Conservation (phyloP, 2,329 filamentous ascomycete genomes). For the Aspergillus alliaceus region DNA sequence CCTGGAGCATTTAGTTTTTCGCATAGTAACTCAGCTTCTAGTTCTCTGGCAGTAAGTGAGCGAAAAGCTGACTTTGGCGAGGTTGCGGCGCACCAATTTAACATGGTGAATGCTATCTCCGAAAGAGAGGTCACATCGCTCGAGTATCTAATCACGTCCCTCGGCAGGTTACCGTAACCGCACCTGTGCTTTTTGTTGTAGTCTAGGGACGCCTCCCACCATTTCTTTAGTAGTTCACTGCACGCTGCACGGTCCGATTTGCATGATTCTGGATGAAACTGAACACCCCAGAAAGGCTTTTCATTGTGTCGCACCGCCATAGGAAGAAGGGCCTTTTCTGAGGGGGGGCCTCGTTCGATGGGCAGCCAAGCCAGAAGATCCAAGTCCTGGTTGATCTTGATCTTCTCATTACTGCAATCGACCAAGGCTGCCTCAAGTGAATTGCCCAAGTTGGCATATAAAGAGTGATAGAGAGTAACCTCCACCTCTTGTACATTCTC, state of each 20-base stretch:
- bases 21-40: constrained; percentile 34
- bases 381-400: constrained; percentile 22
- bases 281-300: constrained; percentile 81
- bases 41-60: constrained; percentile 18
- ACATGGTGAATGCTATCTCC: constrained; percentile 50
- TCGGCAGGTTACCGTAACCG: constrained; percentile 18
- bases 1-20: constrained; percentile 34
- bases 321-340: constrained; percentile 51
- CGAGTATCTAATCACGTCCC: constrained; percentile 19
- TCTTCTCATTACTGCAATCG: background rate
- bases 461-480: constrained; percentile 75
- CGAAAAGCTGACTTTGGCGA: constrained; percentile 27
- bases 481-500: constrained; percentile 57
- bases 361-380: constrained; percentile 63
- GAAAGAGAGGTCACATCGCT: constrained; percentile 21
- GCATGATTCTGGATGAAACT: constrained; percentile 91
- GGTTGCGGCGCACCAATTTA: constrained; percentile 33
- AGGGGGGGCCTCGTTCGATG: constrained; percentile 38
- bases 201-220: constrained; percentile 66
- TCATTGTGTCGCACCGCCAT: constrained; percentile 71
- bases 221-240: constrained; percentile 66
- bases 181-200: constrained; percentile 56
- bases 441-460: constrained; percentile 49
- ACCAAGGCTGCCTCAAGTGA: constrained; percentile 15
- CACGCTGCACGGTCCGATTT: constrained; percentile 64